Percentiles rank a stretch among this genome's conserved stretches.
phyloP scores from a whole-genome alignment of 495 filamentous ascomycete species.

The Daldinia loculata region DNA sequence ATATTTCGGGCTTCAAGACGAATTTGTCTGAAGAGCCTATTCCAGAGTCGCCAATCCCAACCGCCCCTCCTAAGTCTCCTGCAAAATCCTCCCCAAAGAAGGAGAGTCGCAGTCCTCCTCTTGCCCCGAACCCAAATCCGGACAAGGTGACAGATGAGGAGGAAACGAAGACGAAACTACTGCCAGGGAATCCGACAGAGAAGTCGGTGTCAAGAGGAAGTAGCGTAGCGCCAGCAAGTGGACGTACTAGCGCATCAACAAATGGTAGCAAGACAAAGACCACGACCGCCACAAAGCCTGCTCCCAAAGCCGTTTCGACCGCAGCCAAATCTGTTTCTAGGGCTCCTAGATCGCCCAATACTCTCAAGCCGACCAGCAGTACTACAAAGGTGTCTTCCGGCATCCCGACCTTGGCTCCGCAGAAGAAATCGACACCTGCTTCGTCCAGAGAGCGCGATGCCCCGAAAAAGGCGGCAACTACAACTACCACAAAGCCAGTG shows the following conservation, averaged over 20 bases:
- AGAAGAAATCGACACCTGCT: constrained; percentile 40
- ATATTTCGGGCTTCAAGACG: constrained; percentile 41
- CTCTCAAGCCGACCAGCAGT: constrained; percentile 44
- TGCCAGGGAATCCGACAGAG: constrained; percentile 42
- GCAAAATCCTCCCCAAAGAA: constrained; percentile 29
- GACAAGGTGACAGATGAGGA: constrained; percentile 47
- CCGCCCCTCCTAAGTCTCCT: constrained; percentile 17
- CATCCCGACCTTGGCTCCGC: constrained; percentile 42
- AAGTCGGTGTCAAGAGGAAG: constrained; percentile 33
- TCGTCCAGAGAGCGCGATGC: constrained; percentile 43
- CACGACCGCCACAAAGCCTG: constrained; percentile 35
- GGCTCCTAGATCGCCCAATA: constrained; percentile 51
- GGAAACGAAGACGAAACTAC: constrained; percentile 39
- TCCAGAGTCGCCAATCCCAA: constrained; percentile 46
- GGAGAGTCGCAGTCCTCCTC: constrained; percentile 28
- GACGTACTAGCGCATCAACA: constrained; percentile 21
- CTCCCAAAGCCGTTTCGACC: constrained; percentile 45
- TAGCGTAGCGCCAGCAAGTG: constrained; percentile 21
- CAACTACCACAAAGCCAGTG: constrained; percentile 18
- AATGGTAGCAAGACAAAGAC: constrained; percentile 29
- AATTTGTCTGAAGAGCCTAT: constrained; percentile 48
- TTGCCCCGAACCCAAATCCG: constrained; percentile 44
- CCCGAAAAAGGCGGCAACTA: constrained; percentile 39
- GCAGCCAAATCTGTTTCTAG: constrained; percentile 50
- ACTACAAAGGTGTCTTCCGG: constrained; percentile 39